Evolutionary conservation across 129 eudicot genomes (phyloP), one percentile per base, ranked within the genome.

Genomic region (Erigeron canadensis): DNA sequence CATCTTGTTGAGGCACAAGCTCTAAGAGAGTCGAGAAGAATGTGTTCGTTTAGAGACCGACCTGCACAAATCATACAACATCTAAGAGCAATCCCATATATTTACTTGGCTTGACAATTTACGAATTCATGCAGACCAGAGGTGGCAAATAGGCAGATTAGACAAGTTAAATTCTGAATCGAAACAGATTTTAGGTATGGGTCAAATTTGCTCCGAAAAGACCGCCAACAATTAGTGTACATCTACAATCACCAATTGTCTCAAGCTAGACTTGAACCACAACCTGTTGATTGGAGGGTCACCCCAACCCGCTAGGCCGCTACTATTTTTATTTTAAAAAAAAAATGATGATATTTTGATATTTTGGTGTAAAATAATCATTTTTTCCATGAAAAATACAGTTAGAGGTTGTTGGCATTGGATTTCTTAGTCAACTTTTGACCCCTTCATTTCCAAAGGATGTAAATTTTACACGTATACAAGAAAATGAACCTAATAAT

Each of bases 41-140:
- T 73, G 66, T 85, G 86, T 85, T 87, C 96, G 55, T 89, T 72
- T 18, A 92, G 82, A 3, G 80, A 79, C 34, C 85, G 84, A 65
- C 98, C 96, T 87, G 81, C 81, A 83, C 64, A 75, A 54, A 51
- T 7, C 10, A 22, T 68, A 42, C 12, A 63, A 18, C 8, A 18
- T 18, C 15, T 15, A 56, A 58, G 6, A 5, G 2, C 12, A 62
- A 34, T 2, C 54, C 54, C 48, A 1, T 45, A 17, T 53, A 53
- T 53, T 7, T 53, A n/a, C 18, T 53, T 53, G 7, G 6, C 18
- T 53, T 53, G 7, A 53, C 58, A 58, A 58, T 19, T 19, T 23
- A 10, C 0, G 16, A 58, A 19, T 10, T 22, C 63, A 8, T 9
- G 10, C 6, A 7, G 18, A 28, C 34, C 3, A 53, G 8, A 53